Evolutionary conservation across 441 rosid species (phyloP).

Genomic region (Jatropha multifida): DNA sequence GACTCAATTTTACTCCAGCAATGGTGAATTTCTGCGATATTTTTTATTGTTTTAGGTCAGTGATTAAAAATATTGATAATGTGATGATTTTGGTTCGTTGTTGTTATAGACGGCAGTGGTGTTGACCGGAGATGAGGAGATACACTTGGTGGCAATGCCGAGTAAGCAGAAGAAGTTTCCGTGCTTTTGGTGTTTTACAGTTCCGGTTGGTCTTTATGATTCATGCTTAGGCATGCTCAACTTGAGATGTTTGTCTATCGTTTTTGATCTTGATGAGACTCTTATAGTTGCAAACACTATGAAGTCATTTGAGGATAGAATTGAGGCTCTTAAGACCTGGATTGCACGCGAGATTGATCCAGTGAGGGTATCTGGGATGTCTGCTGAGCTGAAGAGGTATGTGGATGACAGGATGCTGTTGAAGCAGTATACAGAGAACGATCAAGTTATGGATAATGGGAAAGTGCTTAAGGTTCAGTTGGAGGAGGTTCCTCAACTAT

Average conservation of each 20-base stretch:
- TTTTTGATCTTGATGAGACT: conserved; percentile 96
- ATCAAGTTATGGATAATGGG: conserved; percentile 69
- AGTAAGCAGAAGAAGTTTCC: conserved; percentile 98
- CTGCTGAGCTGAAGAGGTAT: conserved; percentile 72
- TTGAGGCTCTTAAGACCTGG: conserved; percentile 78
- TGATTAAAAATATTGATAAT: not conserved
- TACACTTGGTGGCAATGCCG: conserved; percentile 98
- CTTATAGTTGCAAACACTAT: conserved; percentile 95
- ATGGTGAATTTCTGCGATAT: not conserved
- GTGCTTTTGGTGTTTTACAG: conserved; percentile 94
- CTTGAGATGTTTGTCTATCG: conserved; percentile 80
- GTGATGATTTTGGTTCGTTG: conserved; percentile 8
- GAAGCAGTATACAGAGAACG: conserved; percentile 83
- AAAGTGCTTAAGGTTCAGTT: conserved; percentile 66
- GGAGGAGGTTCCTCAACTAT: conserved; percentile 70
- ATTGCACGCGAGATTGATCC: conserved; percentile 74
- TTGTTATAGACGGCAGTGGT: conserved; percentile 78
- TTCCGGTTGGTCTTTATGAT: conserved; percentile 67
- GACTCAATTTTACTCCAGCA: not conserved
- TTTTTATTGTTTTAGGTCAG: not conserved
- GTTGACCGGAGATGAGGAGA: conserved; percentile 75
- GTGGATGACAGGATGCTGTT: conserved; percentile 72
- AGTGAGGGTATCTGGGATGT: conserved; percentile 65
- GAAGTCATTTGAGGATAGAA: conserved; percentile 93
- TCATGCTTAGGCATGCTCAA: conserved; percentile 86